phyloP scores from a whole-genome alignment of 116 monocot species.

The Phalaenopsis hybrid region DNA sequence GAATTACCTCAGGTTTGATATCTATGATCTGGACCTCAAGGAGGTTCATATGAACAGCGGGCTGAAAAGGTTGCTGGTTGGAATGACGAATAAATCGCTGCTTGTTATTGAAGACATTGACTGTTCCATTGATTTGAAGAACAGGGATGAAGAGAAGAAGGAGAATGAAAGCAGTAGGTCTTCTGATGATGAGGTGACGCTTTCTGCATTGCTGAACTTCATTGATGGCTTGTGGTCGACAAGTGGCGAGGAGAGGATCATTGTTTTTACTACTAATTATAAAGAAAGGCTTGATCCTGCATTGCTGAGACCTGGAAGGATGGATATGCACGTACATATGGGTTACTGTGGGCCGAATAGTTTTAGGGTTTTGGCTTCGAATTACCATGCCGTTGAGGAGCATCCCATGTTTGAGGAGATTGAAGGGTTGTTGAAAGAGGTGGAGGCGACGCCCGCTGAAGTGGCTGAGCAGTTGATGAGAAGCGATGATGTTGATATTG shows the following conservation, averaged over 20 bases:
- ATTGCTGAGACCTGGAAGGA: conserved; percentile 12
- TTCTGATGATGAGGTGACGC: conserved; percentile 1
- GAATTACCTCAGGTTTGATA: conserved; percentile 28
- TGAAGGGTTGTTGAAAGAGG: conserved; percentile 13
- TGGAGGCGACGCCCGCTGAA: conserved; percentile 20
- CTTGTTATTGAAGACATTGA: conserved; percentile 13
- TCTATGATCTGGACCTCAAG: conserved; percentile 19
- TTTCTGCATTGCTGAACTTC: conserved; percentile 20
- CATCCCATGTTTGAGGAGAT: conserved; percentile 16
- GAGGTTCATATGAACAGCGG: background rate
- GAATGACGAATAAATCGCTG: conserved; percentile 12
- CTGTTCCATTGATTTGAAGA: conserved; percentile 3
- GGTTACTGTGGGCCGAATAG: conserved; percentile 12
- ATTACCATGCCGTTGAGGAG: conserved; percentile 12
- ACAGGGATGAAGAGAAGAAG: conserved; percentile 11
- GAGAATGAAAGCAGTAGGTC: background rate
- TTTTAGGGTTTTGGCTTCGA: conserved; percentile 11
- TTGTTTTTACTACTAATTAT: conserved; percentile 20
- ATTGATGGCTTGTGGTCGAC: conserved; percentile 21
- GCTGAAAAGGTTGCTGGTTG: conserved; percentile 2
- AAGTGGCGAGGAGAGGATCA: conserved; percentile 20
- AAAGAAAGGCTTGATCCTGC: conserved; percentile 21
- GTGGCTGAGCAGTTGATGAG: conserved; percentile 14
- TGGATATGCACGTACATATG: conserved; percentile 25
- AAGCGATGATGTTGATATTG: conserved; percentile 14